phyloP scores from a whole-genome alignment of 2,329 filamentous ascomycete species.

The Dactylonectria estremocensis region DNA sequence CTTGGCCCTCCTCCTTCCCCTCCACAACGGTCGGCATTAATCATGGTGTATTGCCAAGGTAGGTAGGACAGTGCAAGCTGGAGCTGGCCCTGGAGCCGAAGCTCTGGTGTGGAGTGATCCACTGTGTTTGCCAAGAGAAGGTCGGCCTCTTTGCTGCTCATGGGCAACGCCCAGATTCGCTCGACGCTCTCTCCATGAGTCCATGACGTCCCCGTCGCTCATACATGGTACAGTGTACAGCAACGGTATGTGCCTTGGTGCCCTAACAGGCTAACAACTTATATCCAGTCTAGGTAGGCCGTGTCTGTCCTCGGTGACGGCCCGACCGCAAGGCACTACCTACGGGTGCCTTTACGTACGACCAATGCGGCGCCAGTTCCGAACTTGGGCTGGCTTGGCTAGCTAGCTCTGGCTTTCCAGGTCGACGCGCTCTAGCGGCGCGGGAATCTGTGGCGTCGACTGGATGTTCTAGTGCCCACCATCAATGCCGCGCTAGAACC shows the following conservation, averaged over 20 bases:
- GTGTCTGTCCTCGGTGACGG: background rate
- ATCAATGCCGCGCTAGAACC: constrained; percentile 37
- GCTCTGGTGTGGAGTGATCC: constrained; percentile 23
- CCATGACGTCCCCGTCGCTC: constrained; percentile 9
- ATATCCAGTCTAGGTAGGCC: constrained; percentile 6
- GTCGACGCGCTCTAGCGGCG: constrained; percentile 3
- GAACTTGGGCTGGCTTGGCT: constrained; percentile 14
- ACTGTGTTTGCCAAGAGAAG: constrained; percentile 20
- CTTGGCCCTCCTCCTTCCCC: background rate
- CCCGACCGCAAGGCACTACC: constrained; percentile 15
- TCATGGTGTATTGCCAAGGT: too few relatives aligned
- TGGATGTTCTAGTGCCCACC: constrained; percentile 24
- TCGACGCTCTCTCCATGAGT: background rate
- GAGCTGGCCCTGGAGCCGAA: constrained; percentile 12
- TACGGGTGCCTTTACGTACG: constrained; percentile 23
- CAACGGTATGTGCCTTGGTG: too few relatives aligned
- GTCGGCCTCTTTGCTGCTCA: constrained; percentile 16
- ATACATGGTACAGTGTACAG: too few relatives aligned
- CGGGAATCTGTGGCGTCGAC: constrained; percentile 21
- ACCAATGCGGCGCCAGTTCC: constrained; percentile 12
- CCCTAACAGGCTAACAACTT: too few relatives aligned
- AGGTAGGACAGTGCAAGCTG: background rate
- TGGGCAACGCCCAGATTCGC: constrained; percentile 17
- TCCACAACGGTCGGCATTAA: too few relatives aligned
- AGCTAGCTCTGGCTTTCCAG: constrained; percentile 8